Percentiles rank a stretch among this genome's conserved stretches.
These are phyloP conservation scores for Ophiorrhiza pumila DNA, from an alignment of 257 asterid genomes.

Conservation along the genomic window DNA sequence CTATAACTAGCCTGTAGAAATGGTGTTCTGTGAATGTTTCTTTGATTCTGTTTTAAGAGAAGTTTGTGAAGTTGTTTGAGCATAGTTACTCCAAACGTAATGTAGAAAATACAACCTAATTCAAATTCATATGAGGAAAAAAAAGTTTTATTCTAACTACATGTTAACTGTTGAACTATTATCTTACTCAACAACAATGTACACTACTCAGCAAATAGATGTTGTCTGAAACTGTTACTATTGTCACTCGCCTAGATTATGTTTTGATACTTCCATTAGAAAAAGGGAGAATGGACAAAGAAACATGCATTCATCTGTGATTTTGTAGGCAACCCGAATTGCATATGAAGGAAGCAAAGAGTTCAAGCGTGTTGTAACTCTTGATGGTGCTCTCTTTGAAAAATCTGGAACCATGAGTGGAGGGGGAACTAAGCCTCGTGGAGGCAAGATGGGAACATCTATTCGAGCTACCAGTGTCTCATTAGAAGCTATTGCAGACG, in stretches of 20 bases:
- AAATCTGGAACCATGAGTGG: slow-evolving; percentile 97
- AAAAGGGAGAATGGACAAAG: too few relatives aligned
- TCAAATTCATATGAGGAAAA: background rate
- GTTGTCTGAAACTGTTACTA: background rate
- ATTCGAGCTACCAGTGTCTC: slow-evolving; percentile 77
- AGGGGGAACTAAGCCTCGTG: slow-evolving; percentile 90
- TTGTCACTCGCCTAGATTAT: background rate
- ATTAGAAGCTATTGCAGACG: slow-evolving; percentile 64
- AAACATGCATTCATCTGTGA: background rate
- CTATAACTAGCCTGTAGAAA: background rate
- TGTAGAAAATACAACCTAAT: background rate
- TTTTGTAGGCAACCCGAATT: slow-evolving; percentile 73
- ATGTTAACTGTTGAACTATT: background rate
- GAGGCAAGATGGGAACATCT: slow-evolving; percentile 95
- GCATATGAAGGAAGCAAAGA: slow-evolving; percentile 76
- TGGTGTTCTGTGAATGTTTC: background rate
- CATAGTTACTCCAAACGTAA: background rate
- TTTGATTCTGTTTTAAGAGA: background rate
- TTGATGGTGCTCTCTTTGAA: slow-evolving; percentile 91
- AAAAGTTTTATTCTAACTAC: background rate
- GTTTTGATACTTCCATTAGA: background rate
- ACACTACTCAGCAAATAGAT: background rate
- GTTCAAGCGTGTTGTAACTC: slow-evolving; percentile 83
- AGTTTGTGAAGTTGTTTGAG: background rate
- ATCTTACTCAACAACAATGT: too few relatives aligned